These are phyloP conservation scores for Penicillium angulare DNA, from an alignment of 495 filamentous ascomycete species.

Conservation along the genomic window DNA sequence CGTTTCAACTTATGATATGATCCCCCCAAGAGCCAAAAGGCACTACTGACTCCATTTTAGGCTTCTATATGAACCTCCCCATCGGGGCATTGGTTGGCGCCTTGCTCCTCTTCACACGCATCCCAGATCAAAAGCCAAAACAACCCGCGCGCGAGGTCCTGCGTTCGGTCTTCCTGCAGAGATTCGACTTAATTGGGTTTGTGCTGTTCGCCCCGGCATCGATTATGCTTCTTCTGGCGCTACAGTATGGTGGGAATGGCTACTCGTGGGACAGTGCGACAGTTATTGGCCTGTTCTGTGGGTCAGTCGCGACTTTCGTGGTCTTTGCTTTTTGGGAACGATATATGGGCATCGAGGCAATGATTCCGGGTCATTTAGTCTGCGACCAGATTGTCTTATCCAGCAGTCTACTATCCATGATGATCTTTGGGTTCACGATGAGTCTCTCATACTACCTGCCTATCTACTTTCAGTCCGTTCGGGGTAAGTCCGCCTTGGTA, in stretches of 20 bases:
- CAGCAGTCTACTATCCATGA: slow-evolving; percentile 22
- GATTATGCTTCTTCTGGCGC: slow-evolving; percentile 49
- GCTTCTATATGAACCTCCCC: slow-evolving; percentile 4
- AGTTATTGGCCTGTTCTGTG: slow-evolving; percentile 52
- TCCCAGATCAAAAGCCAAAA: neutral
- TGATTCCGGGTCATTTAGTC: slow-evolving; percentile 47
- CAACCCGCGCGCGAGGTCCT: neutral
- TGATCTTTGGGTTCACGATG: slow-evolving; percentile 21
- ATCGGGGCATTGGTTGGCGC: neutral
- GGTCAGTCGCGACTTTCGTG: slow-evolving; percentile 38
- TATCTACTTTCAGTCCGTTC: slow-evolving; percentile 41
- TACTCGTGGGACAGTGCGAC: slow-evolving; percentile 44
- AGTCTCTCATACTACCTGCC: slow-evolving; percentile 32
- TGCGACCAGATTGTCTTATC: slow-evolving; percentile 28
- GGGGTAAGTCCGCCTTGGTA: slow-evolving; percentile 21
- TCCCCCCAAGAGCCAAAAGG: neutral
- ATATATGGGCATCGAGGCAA: slow-evolving; percentile 46
- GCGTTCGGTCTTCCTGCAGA: slow-evolving; percentile 18
- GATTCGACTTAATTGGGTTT: slow-evolving; percentile 47
- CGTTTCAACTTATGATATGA: neutral
- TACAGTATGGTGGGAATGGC: slow-evolving; percentile 43
- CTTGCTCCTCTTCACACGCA: neutral
- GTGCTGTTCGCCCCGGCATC: slow-evolving; percentile 41
- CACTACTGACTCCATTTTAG: neutral
- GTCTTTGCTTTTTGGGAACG: slow-evolving; percentile 48